phyloP scores from a whole-genome alignment of 257 asterid genomes.

The Coffea canephora region DNA sequence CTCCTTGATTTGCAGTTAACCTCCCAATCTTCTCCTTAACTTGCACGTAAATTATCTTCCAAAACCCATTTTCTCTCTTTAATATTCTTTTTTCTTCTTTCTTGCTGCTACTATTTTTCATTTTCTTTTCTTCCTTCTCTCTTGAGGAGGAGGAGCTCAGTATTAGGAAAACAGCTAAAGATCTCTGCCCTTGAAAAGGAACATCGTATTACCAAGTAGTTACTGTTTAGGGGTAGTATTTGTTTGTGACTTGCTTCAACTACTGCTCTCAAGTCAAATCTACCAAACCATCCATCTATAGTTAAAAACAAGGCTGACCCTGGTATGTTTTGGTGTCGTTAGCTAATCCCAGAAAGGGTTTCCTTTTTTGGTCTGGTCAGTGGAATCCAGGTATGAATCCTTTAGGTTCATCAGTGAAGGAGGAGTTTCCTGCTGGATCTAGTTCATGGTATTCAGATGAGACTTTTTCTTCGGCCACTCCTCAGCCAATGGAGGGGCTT shows the following conservation, averaged over 20 bases:
- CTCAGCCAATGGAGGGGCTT: constrained; percentile 61
- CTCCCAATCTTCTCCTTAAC: neutral
- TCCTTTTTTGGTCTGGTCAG: neutral
- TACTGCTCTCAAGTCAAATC: neutral
- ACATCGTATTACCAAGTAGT: neutral
- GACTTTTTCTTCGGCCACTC: constrained; percentile 10
- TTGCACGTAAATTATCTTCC: neutral
- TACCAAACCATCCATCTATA: neutral
- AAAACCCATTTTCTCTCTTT: neutral
- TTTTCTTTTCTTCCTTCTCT: neutral
- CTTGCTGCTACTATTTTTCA: neutral
- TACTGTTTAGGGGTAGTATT: neutral
- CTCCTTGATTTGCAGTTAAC: neutral
- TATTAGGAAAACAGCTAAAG: neutral
- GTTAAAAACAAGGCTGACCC: neutral
- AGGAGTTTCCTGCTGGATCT: constrained; percentile 28
- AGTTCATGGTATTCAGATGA: constrained; percentile 20
- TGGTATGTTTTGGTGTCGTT: neutral
- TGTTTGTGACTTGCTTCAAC: neutral
- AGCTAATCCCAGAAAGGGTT: neutral
- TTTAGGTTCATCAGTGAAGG: constrained; percentile 26
- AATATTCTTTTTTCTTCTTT: neutral
- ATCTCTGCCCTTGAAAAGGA: neutral
- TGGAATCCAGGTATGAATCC: constrained; percentile 30
- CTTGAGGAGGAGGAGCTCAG: neutral